These are phyloP conservation scores for Blastobotrys terrestris DNA, from an alignment of 805 yeast species.

Conservation along the genomic window DNA sequence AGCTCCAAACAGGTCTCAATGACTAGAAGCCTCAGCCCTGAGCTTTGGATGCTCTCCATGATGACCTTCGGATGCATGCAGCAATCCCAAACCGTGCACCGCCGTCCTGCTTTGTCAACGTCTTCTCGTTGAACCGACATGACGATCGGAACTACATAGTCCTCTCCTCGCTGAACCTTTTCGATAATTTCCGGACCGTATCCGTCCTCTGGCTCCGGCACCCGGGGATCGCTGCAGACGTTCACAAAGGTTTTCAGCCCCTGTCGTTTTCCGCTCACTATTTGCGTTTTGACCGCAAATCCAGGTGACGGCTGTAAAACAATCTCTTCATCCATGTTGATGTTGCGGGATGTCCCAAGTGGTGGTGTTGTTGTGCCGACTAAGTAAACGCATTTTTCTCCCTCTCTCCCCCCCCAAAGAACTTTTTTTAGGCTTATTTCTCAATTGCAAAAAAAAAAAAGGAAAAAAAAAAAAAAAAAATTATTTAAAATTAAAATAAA, in stretches of 20 bases:
- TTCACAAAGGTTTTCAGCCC: constrained; percentile 72
- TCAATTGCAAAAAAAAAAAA: no score
- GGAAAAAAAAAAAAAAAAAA: no score
- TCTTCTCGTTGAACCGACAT: constrained; percentile 51
- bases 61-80: constrained; percentile 61
- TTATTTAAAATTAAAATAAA: no score
- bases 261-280: constrained; percentile 33
- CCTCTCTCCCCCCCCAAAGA: no score
- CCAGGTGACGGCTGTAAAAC: constrained; percentile 51
- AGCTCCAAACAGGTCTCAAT: constrained; percentile 83
- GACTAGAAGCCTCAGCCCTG: constrained; percentile 56
- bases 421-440: no score
- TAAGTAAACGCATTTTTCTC: neutral
- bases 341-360: constrained; percentile 1
- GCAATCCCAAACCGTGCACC: constrained; percentile 70
- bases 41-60: constrained; percentile 52
- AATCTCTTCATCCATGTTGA: constrained; percentile 17
- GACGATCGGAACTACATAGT: constrained; percentile 83
- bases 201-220: constrained; percentile 53
- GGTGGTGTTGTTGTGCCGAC: neutral
- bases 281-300: constrained; percentile 64
- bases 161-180: constrained; percentile 56
- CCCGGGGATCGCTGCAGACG: constrained; percentile 57
- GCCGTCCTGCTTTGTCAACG: constrained; percentile 58
- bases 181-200: constrained; percentile 39